These are phyloP conservation scores for Anethum foeniculum DNA, from an alignment of 140 eudicot species.

Conservation along the genomic window DNA sequence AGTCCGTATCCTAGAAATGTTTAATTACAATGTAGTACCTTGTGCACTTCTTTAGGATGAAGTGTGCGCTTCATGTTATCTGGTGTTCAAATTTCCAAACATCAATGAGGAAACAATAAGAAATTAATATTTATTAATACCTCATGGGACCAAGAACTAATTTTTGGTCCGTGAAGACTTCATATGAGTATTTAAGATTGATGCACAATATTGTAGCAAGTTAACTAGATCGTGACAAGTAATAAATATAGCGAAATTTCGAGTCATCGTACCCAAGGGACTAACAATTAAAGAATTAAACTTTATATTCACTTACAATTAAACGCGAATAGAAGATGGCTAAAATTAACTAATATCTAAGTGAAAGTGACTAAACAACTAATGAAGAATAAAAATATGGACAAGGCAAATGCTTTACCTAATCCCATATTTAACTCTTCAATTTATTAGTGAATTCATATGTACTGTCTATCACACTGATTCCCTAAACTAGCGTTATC, in stretches of 20 bases:
- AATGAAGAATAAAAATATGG: not conserved
- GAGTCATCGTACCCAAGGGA: not conserved
- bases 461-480: not conserved
- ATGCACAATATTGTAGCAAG: not conserved
- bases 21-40: not conserved
- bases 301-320: not conserved
- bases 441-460: not conserved
- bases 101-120: not conserved
- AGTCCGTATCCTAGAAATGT: not conserved
- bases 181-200: not conserved
- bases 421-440: not conserved
- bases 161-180: not conserved
- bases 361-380: too few species aligned
- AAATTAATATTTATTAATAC: too few species aligned
- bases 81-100: not conserved
- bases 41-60: not conserved
- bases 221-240: not conserved
- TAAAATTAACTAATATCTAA: too few species aligned
- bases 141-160: not conserved
- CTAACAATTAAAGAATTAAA: not conserved
- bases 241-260: too few species aligned
- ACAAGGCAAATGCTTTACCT: not conserved
- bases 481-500: too few species aligned
- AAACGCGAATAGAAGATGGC: not conserved
- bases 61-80: not conserved